Conservation (phyloP, 495 filamentous ascomycete species). For the Delitschia confertaspora region DNA sequence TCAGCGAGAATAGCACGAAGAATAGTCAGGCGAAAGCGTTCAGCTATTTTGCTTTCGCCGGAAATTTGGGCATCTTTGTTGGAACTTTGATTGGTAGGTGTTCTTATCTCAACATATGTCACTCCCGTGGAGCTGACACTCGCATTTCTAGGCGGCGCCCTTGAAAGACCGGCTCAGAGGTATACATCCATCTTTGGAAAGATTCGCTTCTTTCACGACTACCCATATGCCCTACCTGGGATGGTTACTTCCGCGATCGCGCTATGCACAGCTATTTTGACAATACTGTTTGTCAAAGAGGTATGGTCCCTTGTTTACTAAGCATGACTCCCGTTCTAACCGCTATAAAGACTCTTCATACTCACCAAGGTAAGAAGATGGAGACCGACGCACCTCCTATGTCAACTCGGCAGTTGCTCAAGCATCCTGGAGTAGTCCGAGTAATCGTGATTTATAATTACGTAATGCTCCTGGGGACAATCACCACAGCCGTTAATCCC, state of each 20-base stretch:
- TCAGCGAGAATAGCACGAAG: slow-evolving; percentile 54
- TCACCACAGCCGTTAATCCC: slow-evolving; percentile 44
- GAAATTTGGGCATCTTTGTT: slow-evolving; percentile 57
- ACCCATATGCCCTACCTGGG: slow-evolving; percentile 55
- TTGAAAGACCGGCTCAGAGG: slow-evolving; percentile 49
- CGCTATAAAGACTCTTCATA: slow-evolving; percentile 18
- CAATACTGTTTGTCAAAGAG: slow-evolving; percentile 46
- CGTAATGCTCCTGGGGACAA: slow-evolving; percentile 46
- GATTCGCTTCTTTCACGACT: slow-evolving; percentile 47
- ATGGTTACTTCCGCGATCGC: slow-evolving; percentile 44
- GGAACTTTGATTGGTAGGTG: slow-evolving; percentile 48
- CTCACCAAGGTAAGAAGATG: slow-evolving; percentile 20
- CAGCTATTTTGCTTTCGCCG: slow-evolving; percentile 58
- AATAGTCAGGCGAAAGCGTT: slow-evolving; percentile 58
- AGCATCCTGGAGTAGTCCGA: slow-evolving; percentile 48
- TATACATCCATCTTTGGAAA: slow-evolving; percentile 46
- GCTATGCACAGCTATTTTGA: slow-evolving; percentile 40
- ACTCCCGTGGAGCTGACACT: not conserved
- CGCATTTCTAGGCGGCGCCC: slow-evolving; percentile 38
- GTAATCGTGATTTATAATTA: slow-evolving; percentile 53
- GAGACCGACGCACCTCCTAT: slow-evolving; percentile 27
- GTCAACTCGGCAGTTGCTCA: slow-evolving; percentile 45
- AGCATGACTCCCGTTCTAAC: not conserved
- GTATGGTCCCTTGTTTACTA: slow-evolving; percentile 33
- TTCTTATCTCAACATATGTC: not conserved